These are phyloP conservation scores for Persicaria maculosa DNA, from an alignment of 148 eudicot species.

Conservation along the genomic window DNA sequence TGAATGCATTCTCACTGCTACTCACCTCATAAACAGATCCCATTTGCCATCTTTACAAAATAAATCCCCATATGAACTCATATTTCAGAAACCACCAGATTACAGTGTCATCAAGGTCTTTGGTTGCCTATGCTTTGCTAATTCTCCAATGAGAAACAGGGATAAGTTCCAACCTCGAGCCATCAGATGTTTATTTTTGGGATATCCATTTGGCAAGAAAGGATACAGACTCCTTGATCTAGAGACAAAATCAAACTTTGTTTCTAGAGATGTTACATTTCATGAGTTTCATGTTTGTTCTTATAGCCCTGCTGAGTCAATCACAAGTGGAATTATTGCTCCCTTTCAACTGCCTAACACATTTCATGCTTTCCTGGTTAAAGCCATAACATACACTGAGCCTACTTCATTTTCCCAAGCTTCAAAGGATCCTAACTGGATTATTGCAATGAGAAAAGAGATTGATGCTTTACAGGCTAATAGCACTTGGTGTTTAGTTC, in stretches of 20 bases:
- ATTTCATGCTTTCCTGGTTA: too few relatives aligned
- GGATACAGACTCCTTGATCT: background rate
- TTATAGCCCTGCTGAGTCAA: too few relatives aligned
- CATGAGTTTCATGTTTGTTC: too few relatives aligned
- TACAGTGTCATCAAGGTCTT: background rate
- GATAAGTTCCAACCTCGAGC: background rate
- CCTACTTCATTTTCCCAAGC: background rate
- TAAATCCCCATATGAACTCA: background rate
- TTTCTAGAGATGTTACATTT: too few relatives aligned
- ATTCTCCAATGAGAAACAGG: background rate
- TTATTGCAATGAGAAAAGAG: background rate
- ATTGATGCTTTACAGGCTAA: background rate
- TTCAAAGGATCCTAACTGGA: background rate
- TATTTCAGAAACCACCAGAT: background rate
- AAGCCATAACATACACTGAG: background rate
- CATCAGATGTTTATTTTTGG: background rate
- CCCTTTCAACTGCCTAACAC: too few relatives aligned
- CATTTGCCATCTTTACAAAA: background rate
- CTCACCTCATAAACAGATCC: background rate
- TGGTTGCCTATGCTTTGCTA: background rate
- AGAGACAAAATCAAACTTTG: too few relatives aligned
- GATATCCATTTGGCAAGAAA: background rate
- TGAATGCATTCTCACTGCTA: background rate
- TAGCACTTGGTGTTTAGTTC: background rate
- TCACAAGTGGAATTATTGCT: too few relatives aligned